Conservation (phyloP, 1,284 basidiomycete genomes). For the Coriolopsis trogii region DNA sequence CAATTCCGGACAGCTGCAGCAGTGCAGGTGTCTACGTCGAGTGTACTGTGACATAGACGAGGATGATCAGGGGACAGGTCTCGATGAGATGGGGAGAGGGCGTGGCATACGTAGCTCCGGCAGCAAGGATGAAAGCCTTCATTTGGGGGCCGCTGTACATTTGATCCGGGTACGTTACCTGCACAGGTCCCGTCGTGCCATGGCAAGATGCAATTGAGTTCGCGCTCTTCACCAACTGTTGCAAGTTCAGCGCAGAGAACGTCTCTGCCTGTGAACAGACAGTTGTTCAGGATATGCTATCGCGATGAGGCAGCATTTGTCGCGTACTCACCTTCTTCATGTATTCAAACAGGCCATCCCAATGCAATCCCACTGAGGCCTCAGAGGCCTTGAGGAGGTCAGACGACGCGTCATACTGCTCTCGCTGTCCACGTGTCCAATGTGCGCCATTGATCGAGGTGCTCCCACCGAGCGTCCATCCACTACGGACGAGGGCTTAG, state of each 20-base stretch:
- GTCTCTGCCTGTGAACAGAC: slow-evolving; percentile 45
- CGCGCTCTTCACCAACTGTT: slow-evolving; percentile 51
- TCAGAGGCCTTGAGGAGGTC: slow-evolving; percentile 52
- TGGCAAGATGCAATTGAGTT: slow-evolving; percentile 50
- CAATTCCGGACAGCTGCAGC: slow-evolving; percentile 49
- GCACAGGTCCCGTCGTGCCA: slow-evolving; percentile 55
- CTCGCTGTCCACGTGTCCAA: slow-evolving; percentile 57
- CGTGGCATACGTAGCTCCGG: slow-evolving; percentile 30
- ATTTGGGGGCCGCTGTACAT: slow-evolving; percentile 66
- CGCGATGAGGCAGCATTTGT: neutral
- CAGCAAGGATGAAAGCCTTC: slow-evolving; percentile 49
- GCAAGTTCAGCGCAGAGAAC: slow-evolving; percentile 55
- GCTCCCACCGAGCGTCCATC: slow-evolving; percentile 59
- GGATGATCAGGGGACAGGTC: neutral
- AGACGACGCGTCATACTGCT: slow-evolving; percentile 62
- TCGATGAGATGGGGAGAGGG: neutral
- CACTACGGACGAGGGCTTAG: neutral
- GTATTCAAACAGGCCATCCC: slow-evolving; percentile 51
- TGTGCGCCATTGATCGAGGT: slow-evolving; percentile 62
- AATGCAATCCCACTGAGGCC: slow-evolving; percentile 56
- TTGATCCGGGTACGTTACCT: slow-evolving; percentile 48
- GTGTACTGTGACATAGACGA: neutral
- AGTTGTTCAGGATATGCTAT: neutral
- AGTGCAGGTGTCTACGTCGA: slow-evolving; percentile 39
- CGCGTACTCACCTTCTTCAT: slow-evolving; percentile 47